Evolutionary conservation across 2,329 filamentous ascomycete species (phyloP).

Genomic region (Cladophialophora chaetospira): DNA sequence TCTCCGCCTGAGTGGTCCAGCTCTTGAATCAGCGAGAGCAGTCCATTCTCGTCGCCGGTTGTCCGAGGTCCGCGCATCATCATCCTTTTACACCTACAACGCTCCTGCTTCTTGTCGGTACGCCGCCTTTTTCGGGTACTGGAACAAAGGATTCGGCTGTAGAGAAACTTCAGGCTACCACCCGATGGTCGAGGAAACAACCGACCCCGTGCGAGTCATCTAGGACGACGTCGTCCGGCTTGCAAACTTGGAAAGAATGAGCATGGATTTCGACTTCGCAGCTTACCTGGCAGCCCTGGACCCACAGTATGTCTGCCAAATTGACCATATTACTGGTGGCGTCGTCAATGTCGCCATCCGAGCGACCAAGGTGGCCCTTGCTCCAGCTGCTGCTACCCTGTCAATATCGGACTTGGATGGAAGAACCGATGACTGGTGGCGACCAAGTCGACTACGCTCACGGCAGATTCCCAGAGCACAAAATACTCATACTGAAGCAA

Average conservation of each 20-base stretch:
- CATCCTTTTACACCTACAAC: neutral
- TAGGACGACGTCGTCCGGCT: too few species aligned
- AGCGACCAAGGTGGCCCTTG: slow-evolving; percentile 8
- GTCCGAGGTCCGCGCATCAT: neutral
- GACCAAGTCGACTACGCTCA: neutral
- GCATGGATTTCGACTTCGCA: slow-evolving; percentile 12
- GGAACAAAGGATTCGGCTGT: too few species aligned
- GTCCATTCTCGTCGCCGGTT: neutral
- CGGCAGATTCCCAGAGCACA: neutral
- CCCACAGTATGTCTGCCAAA: neutral
- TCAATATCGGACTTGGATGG: neutral
- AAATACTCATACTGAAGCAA: slow-evolving; percentile 15
- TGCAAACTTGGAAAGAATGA: neutral
- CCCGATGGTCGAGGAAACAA: too few species aligned
- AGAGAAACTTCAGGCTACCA: too few species aligned
- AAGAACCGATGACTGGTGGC: neutral
- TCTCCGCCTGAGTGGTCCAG: too few species aligned
- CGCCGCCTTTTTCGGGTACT: neutral
- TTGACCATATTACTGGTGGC: slow-evolving; percentile 9
- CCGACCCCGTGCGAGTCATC: too few species aligned
- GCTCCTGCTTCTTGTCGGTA: neutral
- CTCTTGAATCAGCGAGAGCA: too few species aligned
- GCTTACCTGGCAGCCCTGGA: slow-evolving; percentile 7
- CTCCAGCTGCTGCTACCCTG: neutral
- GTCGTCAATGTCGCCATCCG: slow-evolving; percentile 16